phyloP scores from a whole-genome alignment of 176 grass and related monocot genomes.

The Saccharum officinarum region DNA sequence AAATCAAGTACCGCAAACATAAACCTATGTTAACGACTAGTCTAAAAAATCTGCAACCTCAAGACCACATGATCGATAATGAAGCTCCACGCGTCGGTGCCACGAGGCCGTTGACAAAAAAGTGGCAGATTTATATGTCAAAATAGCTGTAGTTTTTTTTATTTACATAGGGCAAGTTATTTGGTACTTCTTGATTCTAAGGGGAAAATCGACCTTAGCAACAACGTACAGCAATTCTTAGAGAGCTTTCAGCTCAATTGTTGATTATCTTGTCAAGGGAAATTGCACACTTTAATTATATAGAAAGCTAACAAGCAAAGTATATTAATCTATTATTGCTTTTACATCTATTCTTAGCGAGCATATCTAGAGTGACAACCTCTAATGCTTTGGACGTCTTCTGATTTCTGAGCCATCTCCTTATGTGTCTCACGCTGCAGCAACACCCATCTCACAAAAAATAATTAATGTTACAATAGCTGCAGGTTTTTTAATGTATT shows the following conservation, averaged over 20 bases:
- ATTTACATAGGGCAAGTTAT: neutral
- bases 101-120: neutral
- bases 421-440: neutral
- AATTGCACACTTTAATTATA: neutral
- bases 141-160: neutral
- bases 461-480: neutral
- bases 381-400: neutral
- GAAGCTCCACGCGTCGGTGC: neutral
- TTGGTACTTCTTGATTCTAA: too few relatives aligned
- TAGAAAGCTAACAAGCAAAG: too few relatives aligned
- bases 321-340: neutral
- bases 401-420: neutral
- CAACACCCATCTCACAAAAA: neutral
- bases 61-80: neutral
- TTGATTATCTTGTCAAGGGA: neutral
- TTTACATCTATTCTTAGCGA: neutral
- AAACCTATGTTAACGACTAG: neutral
- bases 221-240: too few relatives aligned
- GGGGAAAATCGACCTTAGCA: too few relatives aligned
- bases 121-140: neutral
- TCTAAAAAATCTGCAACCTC: neutral
- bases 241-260: too few relatives aligned
- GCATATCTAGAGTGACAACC: neutral
- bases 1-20: neutral
- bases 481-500: neutral